Percentiles rank a stretch among this genome's conserved stretches.
These are phyloP conservation scores for Suillus weaverae DNA, from an alignment of 768 basidiomycete species.

Conservation along the genomic window DNA sequence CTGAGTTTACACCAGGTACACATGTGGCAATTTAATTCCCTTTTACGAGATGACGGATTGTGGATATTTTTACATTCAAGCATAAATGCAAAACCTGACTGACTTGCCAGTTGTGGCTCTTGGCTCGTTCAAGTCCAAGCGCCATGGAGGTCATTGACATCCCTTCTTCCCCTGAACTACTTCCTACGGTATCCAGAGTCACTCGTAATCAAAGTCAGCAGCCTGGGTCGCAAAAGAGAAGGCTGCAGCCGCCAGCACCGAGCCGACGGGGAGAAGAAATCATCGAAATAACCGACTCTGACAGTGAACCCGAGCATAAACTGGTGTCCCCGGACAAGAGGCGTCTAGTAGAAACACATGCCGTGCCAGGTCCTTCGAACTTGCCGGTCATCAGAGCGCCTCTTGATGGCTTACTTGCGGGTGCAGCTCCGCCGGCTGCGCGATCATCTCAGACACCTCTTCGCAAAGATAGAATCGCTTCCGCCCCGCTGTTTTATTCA, in stretches of 20 bases:
- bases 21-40: neutral
- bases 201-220: conserved; percentile 24
- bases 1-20: neutral
- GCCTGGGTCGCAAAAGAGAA: conserved; percentile 15
- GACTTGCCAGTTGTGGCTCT: neutral
- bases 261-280: conserved; percentile 28
- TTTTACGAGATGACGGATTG: neutral
- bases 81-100: conserved; percentile 3
- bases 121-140: neutral
- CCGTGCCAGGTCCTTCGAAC: conserved; percentile 13
- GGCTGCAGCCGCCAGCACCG: conserved; percentile 5
- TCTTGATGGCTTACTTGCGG: conserved; percentile 11
- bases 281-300: conserved; percentile 56
- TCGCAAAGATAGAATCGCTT: conserved; percentile 6
- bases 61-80: neutral
- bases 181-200: conserved; percentile 11
- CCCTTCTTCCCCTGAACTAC: conserved; percentile 27
- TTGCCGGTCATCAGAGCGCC: conserved; percentile 15
- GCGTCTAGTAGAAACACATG: neutral
- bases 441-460: conserved; percentile 16
- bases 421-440: conserved; percentile 8
- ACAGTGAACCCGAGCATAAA: conserved; percentile 32
- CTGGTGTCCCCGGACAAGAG: conserved; percentile 6
- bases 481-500: conserved; percentile 38
- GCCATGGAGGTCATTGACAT: conserved; percentile 27